Percentiles rank a stretch among this genome's conserved stretches.
Conservation (phyloP, 331 rosid species). For the Malus hybrid region DNA sequence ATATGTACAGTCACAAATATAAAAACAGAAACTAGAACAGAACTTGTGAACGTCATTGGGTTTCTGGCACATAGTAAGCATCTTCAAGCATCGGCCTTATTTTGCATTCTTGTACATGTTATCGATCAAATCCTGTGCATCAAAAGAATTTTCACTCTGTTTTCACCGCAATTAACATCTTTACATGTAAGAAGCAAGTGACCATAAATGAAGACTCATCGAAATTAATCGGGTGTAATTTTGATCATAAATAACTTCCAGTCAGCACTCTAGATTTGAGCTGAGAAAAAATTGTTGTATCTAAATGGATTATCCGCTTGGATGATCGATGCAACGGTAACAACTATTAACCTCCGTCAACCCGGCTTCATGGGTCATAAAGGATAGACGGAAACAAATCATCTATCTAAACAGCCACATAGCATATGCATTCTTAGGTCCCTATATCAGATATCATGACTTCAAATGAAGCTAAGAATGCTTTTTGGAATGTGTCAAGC, state of each 20-base stretch:
- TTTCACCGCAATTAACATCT: neutral
- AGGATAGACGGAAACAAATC: neutral
- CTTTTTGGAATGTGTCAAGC: neutral
- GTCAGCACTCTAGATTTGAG: neutral
- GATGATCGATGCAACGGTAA: neutral
- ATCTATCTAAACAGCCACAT: neutral
- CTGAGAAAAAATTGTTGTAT: neutral
- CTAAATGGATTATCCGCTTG: neutral
- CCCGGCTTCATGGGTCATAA: neutral
- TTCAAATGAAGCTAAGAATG: neutral
- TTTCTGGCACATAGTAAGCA: neutral
- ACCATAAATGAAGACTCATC: neutral
- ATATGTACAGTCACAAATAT: conserved; percentile 28
- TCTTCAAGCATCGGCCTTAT: conserved; percentile 38
- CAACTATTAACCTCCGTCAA: neutral
- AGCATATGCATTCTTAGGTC: neutral
- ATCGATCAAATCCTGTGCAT: conserved; percentile 54
- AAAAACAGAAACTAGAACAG: neutral
- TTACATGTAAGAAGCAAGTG: neutral
- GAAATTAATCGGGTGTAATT: neutral
- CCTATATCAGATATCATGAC: neutral
- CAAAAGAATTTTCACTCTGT: conserved; percentile 11
- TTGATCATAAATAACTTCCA: neutral
- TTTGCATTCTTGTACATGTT: conserved; percentile 65
- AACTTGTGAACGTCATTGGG: neutral